phyloP scores from a whole-genome alignment of 1,284 basidiomycete species.

The Melampsora americana region DNA sequence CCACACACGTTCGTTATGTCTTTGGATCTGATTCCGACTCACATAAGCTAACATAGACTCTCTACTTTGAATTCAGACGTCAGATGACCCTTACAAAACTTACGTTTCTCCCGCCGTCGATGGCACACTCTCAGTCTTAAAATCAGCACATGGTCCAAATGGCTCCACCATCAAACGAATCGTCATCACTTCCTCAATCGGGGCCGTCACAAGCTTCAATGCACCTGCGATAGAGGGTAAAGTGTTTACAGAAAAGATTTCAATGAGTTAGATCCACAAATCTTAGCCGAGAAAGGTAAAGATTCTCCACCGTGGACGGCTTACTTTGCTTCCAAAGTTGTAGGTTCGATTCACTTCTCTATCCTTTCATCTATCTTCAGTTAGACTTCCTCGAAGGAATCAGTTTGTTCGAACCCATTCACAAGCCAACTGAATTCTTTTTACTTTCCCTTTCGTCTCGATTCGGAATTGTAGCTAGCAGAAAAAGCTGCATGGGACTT shows the following conservation, averaged over 20 bases:
- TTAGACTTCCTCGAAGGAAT: not conserved
- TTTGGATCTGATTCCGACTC: not conserved
- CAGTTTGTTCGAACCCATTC: not conserved
- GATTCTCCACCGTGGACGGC: not conserved
- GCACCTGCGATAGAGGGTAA: not conserved
- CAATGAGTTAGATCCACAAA: not conserved
- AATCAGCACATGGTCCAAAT: conserved; percentile 50
- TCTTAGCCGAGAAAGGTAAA: not conserved
- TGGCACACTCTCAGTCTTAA: conserved; percentile 56
- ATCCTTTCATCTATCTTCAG: not conserved
- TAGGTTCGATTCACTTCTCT: not conserved
- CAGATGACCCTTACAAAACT: conserved; percentile 49
- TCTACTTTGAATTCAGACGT: conserved; percentile 35
- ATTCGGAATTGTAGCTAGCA: not conserved
- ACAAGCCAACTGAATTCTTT: not conserved
- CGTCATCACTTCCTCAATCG: conserved; percentile 57
- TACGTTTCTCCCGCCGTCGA: conserved; percentile 57
- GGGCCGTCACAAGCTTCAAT: conserved; percentile 48
- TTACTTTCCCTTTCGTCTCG: not conserved
- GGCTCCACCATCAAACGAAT: conserved; percentile 55
- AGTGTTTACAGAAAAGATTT: not conserved
- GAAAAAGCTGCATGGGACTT: conserved; percentile 12
- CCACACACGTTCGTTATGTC: not conserved
- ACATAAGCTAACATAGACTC: not conserved
- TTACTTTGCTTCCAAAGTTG: conserved; percentile 2